Evolutionary conservation across 225 moss, liverwort and hornwort genomes (phyloP).

Genomic region (Neckera pumila): DNA sequence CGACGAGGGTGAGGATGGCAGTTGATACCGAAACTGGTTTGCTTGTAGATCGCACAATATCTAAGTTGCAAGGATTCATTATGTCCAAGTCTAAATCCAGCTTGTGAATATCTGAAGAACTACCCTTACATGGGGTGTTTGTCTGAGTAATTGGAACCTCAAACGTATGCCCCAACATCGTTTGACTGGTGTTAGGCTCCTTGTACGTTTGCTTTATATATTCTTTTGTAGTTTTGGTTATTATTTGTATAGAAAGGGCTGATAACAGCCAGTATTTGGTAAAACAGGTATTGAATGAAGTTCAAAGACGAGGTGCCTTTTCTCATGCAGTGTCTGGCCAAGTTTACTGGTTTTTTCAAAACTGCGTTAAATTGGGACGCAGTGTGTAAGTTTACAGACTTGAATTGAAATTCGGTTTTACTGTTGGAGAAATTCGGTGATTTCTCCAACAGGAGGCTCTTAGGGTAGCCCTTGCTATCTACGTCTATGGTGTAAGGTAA

Average conservation of each 20-base stretch:
- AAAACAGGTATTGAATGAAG: not conserved
- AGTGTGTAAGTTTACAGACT: not conserved
- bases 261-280: not conserved
- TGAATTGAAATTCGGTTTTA: not conserved
- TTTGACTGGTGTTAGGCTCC: not conserved
- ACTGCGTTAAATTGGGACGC: not conserved
- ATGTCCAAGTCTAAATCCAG: not conserved
- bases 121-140: not conserved
- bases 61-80: not conserved
- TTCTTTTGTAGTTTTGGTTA: not conserved
- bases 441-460: not conserved
- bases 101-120: constrained; percentile 12
- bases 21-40: constrained; percentile 14
- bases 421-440: too few species aligned
- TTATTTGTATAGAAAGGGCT: not conserved
- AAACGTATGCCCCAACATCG: not conserved
- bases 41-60: not conserved
- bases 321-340: not conserved
- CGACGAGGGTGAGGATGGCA: constrained; percentile 17
- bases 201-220: not conserved
- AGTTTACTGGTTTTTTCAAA: not conserved
- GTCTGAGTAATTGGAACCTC: not conserved
- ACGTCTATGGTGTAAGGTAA: not conserved
- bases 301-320: not conserved
- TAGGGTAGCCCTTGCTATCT: not conserved